A percentile compares a stretch with the other conserved stretches of the same genome.
These are phyloP conservation scores for Arachnomyces sp. DNA, from an alignment of 2,329 filamentous ascomycete genomes.

Conservation along the genomic window DNA sequence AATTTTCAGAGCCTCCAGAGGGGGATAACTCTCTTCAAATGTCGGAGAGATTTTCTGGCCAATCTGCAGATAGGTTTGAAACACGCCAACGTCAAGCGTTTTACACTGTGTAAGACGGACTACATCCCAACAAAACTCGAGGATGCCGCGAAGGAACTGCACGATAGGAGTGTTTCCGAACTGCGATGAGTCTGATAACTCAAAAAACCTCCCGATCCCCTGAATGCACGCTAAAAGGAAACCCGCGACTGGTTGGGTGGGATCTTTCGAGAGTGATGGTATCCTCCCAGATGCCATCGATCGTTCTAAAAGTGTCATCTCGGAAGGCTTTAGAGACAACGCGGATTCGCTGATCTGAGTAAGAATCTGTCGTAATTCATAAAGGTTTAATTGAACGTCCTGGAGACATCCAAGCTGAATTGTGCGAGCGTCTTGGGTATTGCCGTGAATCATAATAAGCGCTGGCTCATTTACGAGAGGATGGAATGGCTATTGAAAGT, in stretches of 20 bases:
- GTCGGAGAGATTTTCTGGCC: conserved; percentile 29
- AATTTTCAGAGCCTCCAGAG: conserved; percentile 21
- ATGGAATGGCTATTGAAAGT: conserved; percentile 27
- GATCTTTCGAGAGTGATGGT: conserved; percentile 33
- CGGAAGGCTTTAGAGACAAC: conserved; percentile 31
- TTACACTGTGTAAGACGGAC: conserved; percentile 33
- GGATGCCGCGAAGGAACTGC: conserved; percentile 13
- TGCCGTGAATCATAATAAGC: conserved; percentile 18
- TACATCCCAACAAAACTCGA: conserved; percentile 44
- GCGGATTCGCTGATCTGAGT: conserved; percentile 25
- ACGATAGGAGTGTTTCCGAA: too few species aligned
- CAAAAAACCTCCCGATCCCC: background rate
- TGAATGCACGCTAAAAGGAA: conserved; percentile 33
- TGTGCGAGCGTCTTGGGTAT: conserved; percentile 14
- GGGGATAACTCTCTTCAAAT: conserved; percentile 20
- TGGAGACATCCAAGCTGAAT: conserved; percentile 27
- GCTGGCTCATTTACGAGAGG: conserved; percentile 34
- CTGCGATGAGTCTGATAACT: background rate
- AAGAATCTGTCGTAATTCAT: conserved; percentile 27
- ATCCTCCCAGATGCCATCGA: conserved; percentile 34
- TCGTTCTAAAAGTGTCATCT: conserved; percentile 36
- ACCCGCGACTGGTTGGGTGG: conserved; percentile 31
- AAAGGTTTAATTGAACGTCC: conserved; percentile 30
- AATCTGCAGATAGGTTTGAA: conserved; percentile 47
- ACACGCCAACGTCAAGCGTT: conserved; percentile 45